Evolutionary conservation across 202 grass and related monocot genomes (phyloP).

Genomic region (Hordeum pubiflorum): DNA sequence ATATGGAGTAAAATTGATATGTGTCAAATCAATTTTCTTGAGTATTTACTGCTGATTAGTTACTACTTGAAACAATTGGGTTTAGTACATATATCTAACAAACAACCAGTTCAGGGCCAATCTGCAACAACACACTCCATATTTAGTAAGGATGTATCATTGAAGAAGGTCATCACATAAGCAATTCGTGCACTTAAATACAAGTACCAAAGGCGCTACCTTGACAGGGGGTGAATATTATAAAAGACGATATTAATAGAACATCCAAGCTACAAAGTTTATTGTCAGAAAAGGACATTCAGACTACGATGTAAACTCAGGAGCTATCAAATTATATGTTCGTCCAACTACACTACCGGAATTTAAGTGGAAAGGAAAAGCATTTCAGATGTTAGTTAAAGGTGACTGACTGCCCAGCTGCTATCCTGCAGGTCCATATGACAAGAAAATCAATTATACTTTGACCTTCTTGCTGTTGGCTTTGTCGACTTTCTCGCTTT

Average conservation of each 20-base stretch:
- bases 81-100: no score
- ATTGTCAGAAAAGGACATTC: no score
- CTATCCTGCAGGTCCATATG: background rate
- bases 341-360: background rate
- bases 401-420: background rate
- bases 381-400: background rate
- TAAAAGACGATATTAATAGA: background rate
- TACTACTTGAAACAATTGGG: no score
- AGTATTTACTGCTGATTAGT: no score
- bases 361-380: background rate
- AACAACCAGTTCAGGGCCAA: no score
- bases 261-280: background rate
- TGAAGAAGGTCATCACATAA: background rate
- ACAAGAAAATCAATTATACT: conserved; percentile 11
- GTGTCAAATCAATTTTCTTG: no score
- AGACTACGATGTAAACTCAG: background rate
- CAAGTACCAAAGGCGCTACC: no score
- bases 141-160: background rate
- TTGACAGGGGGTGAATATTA: background rate
- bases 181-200: background rate
- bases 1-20: no score
- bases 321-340: background rate
- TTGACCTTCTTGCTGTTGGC: conserved; percentile 37
- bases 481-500: conserved; percentile 37
- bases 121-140: no score